These are phyloP conservation scores for Zygnema cylindricum DNA, from an alignment of 139 green algal genomes.

Conservation along the genomic window DNA sequence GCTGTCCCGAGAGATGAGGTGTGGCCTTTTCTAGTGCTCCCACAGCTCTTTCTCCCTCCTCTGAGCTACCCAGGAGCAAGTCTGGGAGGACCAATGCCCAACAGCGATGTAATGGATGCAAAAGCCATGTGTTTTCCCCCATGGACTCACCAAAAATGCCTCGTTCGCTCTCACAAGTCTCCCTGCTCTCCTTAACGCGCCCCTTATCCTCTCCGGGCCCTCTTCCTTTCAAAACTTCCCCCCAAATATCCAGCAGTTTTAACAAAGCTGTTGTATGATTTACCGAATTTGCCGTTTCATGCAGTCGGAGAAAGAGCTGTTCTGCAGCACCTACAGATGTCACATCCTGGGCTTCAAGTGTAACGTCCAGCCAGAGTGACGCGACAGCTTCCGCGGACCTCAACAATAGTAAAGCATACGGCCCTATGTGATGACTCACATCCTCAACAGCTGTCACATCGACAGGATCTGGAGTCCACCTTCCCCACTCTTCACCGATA, in stretches of 20 bases:
- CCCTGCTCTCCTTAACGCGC: no score
- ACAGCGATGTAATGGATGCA: slow-evolving; percentile 11
- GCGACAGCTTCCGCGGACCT: slow-evolving; percentile 19
- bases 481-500: slow-evolving; percentile 5
- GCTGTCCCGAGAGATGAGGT: background rate
- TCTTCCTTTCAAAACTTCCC: background rate
- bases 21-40: background rate
- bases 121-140: background rate
- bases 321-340: slow-evolving; percentile 12
- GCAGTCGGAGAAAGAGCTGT: slow-evolving; percentile 14
- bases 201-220: background rate
- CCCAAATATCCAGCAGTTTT: slow-evolving; percentile 19
- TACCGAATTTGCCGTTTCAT: background rate
- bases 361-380: slow-evolving; percentile 4
- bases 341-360: slow-evolving; percentile 18
- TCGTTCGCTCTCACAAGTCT: no score
- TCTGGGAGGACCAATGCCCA: slow-evolving; percentile 24
- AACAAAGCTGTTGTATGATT: background rate
- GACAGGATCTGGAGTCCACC: background rate
- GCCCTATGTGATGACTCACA: background rate
- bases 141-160: background rate
- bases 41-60: background rate
- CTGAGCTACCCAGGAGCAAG: background rate
- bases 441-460: background rate
- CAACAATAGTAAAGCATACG: slow-evolving; percentile 4